Evolutionary conservation across 73 alveolate species (phyloP), one percentile per base, ranked within the genome.

Genomic region (Uronychia binucleata): DNA sequence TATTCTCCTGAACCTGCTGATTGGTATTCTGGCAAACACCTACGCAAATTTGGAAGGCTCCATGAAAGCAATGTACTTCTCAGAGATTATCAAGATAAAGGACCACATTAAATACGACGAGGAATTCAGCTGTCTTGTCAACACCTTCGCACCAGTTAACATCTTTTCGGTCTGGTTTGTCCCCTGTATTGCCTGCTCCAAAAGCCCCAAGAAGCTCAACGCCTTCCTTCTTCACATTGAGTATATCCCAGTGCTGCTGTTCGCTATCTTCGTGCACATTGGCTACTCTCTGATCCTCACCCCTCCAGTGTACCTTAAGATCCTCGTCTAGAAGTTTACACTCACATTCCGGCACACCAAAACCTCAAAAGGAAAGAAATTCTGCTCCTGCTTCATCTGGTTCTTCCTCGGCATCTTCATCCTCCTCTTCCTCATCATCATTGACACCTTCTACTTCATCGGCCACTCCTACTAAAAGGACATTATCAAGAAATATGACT

Each of bases 21-120:
- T 75, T 75, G 81, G 59, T 75, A 75, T 75, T 30, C 32, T 75
- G 35, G n/a, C 59, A 28, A 75, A 75, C 32, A 75, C 81, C 8
- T 75, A 75, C 30, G 81, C 81, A 5, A 75, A 26, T 28, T 30
- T 75, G 27, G 81, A 75, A 75, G 57, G 57, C 19, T 26, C 28
- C 8, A 26, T 13, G n/a, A 75, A 30, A 5, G 81, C 57, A 30
- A 28, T 75, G 32, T 75, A 26, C 30, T 28, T 75, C 29, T 26
- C 28, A 26, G 81, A 75, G 27, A 30, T 75, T 5, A 26, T 75
- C 28, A 30, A 30, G 27, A 8, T 26, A 1, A 75, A 32, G 58
- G 57, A 28, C 1, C 57, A 28, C 1, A 26, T 75, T 28, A 32
- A 75, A 30, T 75, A 5, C 32, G 81, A 75, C 27, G 81, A 75